Percentiles rank a stretch among this genome's conserved stretches.
These are phyloP conservation scores for Zygoascus bituminiphila DNA, from an alignment of 805 yeast species.

Conservation along the genomic window DNA sequence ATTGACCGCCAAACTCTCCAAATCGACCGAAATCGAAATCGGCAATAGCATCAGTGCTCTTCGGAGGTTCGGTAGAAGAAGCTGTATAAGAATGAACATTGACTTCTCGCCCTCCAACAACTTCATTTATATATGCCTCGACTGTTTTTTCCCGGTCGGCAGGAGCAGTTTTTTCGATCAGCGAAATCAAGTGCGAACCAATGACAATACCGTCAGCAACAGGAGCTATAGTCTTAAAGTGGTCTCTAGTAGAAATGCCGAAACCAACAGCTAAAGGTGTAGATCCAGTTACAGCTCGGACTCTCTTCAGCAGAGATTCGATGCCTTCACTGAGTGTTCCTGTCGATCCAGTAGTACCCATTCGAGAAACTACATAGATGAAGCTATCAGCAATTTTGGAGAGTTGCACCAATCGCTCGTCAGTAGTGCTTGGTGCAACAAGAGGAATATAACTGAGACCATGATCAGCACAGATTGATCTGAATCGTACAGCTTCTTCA, in stretches of 20 bases:
- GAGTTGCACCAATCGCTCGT: constrained; percentile 70
- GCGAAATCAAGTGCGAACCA: constrained; percentile 75
- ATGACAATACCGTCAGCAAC: constrained; percentile 93
- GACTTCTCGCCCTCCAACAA: constrained; percentile 46
- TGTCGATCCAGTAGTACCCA: constrained; percentile 96
- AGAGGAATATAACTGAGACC: constrained; percentile 85
- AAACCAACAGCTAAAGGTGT: constrained; percentile 93
- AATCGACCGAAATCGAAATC: constrained; percentile 71
- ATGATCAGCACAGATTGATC: constrained; percentile 56
- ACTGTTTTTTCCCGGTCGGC: constrained; percentile 52
- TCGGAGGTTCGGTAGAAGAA: neutral
- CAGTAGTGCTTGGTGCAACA: constrained; percentile 95
- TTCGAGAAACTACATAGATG: constrained; percentile 90
- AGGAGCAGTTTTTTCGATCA: constrained; percentile 53
- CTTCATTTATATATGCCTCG: constrained; percentile 55
- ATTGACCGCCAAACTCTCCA: constrained; percentile 98
- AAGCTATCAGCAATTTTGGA: constrained; percentile 89
- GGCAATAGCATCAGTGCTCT: constrained; percentile 7
- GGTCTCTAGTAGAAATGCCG: constrained; percentile 92
- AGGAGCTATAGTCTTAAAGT: constrained; percentile 68
- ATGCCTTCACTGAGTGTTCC: constrained; percentile 56
- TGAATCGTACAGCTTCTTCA: constrained; percentile 86
- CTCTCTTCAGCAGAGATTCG: constrained; percentile 60
- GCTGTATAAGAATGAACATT: neutral
- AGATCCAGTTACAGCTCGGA: constrained; percentile 62